Base-by-base conservation (phyloP, 2,329 filamentous ascomycete species). In the Setomelanomma holmii region DNA sequence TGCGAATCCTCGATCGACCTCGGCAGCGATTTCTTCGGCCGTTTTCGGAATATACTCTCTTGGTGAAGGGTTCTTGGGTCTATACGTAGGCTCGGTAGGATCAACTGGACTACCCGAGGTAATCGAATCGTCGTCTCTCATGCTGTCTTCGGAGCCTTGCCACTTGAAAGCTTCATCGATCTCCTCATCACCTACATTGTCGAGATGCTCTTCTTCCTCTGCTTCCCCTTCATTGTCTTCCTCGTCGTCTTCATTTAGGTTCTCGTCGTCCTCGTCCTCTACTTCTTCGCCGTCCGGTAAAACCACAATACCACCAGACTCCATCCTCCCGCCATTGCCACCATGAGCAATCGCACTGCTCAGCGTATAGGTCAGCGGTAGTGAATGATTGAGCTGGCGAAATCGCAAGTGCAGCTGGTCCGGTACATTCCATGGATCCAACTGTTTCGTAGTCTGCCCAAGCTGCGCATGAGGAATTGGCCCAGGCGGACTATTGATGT, bases 301-400 rank as follows among this genome's bases (percentile, higher is more conserved):
- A 8, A 30, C 27, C 27, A 30, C 27, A 10, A 10, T 8, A 30
- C 27, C 27, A 14, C 27, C 27, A 8, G 14, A 8, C 34, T 36
- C 33, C 39, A 12, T 11, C 23, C 11, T 19, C 17, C 12, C 16
- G 19, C 20, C 30, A 5, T 12, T 36, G 11, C 44, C 48, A 35
- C 21, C 44, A 40, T 55, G 53, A 6, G 48, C 45, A 38, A 56
- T 53, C 10, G 39, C 41, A 36, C 49, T 56, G 45, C 45, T 52
- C 12, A 53, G 49, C 23, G 27, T 42, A 22, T 56, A 56, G 4
- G 22, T 16, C 22, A 56, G 38, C 17, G 49, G 49, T 7, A 51
- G 40, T 8, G n/a, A 8, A 12, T 1, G 6, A 30, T 30, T 30
- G 14, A 14, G 10, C 27, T 30, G 27, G 10, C 27, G 10, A 6